Conservation (phyloP, 495 filamentous ascomycete species). For the Penicillium crystallinum region DNA sequence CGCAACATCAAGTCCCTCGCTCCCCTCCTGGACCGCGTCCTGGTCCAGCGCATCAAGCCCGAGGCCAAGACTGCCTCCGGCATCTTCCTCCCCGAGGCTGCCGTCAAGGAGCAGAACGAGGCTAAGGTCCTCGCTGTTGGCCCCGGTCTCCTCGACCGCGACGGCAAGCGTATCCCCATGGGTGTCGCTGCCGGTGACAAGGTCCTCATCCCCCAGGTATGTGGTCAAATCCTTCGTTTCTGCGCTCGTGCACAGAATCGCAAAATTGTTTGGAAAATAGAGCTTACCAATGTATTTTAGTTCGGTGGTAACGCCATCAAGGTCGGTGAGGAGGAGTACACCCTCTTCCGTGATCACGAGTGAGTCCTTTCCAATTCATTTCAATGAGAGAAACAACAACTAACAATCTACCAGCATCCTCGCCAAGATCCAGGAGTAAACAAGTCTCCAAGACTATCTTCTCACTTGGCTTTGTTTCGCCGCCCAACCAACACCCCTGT, state of each 20-base stretch:
- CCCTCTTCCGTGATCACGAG: constrained; percentile 96
- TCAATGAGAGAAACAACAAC: constrained; percentile 1
- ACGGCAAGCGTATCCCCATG: constrained; percentile 79
- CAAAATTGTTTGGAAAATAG: not conserved
- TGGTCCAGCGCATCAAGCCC: constrained; percentile 96
- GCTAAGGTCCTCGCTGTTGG: constrained; percentile 93
- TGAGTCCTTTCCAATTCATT: constrained; percentile 43
- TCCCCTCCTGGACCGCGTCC: constrained; percentile 95
- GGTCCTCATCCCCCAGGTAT: constrained; percentile 94
- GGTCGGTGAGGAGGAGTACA: constrained; percentile 94
- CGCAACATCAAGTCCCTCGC: constrained; percentile 93
- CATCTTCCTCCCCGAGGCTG: constrained; percentile 95
- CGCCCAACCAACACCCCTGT: constrained; percentile 10
- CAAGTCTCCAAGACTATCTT: constrained; percentile 5
- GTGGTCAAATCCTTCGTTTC: constrained; percentile 21
- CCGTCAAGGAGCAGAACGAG: constrained; percentile 97
- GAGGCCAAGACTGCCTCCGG: constrained; percentile 92
- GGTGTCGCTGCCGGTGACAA: constrained; percentile 80
- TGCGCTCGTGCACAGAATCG: not conserved
- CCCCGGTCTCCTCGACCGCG: constrained; percentile 77
- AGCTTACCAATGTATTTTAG: constrained; percentile 41
- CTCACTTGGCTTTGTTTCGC: constrained; percentile 15
- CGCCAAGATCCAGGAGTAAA: constrained; percentile 86
- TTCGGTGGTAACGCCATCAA: constrained; percentile 94
- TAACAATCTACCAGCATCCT: constrained; percentile 55